Conservation (phyloP, 2,329 filamentous ascomycete species). For the Arthrobotrys sphaeroides region DNA sequence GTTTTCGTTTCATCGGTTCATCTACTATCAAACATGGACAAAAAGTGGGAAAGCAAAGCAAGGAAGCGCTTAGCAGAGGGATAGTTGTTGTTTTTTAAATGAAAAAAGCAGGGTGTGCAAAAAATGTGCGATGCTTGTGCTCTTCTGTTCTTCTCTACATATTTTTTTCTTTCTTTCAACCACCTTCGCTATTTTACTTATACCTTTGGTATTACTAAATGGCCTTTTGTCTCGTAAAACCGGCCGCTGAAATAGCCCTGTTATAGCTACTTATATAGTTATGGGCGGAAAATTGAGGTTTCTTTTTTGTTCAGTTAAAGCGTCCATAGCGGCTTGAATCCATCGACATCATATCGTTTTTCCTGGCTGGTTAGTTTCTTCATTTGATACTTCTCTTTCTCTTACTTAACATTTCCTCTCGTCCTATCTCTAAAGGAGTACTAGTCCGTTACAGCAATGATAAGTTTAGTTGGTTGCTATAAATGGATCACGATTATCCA, state of each 20-base stretch:
- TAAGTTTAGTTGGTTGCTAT: no score
- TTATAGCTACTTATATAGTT: not conserved
- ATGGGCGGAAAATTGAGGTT: no score
- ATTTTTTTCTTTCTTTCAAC: not conserved
- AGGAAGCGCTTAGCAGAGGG: not conserved
- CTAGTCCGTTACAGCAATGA: no score
- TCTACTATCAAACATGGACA: not conserved
- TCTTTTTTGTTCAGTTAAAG: not conserved
- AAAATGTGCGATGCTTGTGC: not conserved
- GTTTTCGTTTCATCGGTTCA: not conserved
- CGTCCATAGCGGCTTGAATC: no score
- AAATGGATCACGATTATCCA: no score
- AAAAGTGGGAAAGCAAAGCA: not conserved
- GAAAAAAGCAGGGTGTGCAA: conserved; percentile 24
- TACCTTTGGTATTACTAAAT: not conserved
- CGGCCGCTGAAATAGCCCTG: not conserved
- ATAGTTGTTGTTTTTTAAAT: no score
- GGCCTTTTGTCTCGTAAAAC: no score
- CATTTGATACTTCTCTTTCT: not conserved
- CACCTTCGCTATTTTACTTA: not conserved
- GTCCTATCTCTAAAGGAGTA: no score
- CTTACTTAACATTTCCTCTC: no score
- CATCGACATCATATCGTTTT: not conserved
- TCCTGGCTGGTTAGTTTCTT: not conserved
- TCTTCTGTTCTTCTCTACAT: conserved; percentile 1